Conservation (phyloP, 805 yeast species). For the Metschnikowia lunata region DNA sequence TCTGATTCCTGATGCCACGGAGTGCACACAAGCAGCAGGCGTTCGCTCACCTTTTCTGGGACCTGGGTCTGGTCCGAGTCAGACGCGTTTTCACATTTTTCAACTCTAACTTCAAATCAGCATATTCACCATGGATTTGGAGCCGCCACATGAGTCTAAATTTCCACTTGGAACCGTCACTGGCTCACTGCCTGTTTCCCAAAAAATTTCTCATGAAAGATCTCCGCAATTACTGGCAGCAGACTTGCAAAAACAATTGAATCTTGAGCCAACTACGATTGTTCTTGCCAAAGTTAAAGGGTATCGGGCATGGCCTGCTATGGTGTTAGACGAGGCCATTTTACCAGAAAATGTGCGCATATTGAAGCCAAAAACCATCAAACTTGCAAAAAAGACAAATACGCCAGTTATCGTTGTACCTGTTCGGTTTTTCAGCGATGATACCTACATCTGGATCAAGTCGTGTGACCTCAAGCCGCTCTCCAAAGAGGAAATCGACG, state of each 20-base stretch:
- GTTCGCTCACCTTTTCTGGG: no score
- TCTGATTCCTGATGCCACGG: no score
- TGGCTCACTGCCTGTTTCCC: no score
- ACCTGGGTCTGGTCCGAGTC: no score
- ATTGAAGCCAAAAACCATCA: constrained; percentile 46
- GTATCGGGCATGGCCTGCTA: constrained; percentile 88
- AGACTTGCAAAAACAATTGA: constrained; percentile 11
- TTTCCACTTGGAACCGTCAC: no score
- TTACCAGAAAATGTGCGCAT: constrained; percentile 54
- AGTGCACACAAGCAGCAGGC: no score
- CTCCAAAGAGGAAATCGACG: constrained; percentile 37
- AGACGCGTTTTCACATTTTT: no score
- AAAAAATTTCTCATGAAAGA: no score
- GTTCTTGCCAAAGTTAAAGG: constrained; percentile 80
- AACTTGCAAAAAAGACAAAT: constrained; percentile 19
- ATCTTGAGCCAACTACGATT: constrained; percentile 15
- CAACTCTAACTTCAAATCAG: no score
- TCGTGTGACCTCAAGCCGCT: constrained; percentile 48
- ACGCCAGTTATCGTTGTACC: constrained; percentile 27
- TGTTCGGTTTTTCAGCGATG: constrained; percentile 70
- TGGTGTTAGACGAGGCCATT: constrained; percentile 58
- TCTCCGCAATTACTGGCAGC: no score
- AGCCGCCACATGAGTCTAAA: no score
- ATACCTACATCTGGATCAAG: constrained; percentile 66
- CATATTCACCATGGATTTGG: no score